These are phyloP conservation scores for Bauhinia variegata DNA, from an alignment of 306 rosid genomes.

Conservation along the genomic window DNA sequence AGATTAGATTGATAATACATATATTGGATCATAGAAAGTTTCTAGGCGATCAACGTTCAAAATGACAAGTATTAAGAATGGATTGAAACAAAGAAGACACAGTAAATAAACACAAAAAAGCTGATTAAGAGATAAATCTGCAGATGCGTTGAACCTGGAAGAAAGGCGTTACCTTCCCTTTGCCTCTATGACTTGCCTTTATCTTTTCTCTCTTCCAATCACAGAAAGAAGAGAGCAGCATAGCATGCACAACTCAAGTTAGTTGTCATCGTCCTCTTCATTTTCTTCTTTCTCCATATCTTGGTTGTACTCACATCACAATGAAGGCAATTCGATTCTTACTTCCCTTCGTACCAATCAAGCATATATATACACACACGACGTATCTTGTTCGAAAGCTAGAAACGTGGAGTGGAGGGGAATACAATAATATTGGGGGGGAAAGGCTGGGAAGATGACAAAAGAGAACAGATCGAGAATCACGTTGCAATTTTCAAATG, in stretches of 20 bases:
- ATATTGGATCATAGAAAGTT: background rate
- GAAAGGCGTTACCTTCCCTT: constrained; percentile 60
- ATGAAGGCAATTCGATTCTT: too few species aligned
- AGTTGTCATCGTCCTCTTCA: constrained; percentile 25
- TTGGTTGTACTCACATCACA: constrained; percentile 9
- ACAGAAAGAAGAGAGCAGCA: constrained; percentile 26
- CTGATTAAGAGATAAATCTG: constrained; percentile 22
- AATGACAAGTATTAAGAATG: constrained; percentile 18
- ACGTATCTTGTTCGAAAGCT: background rate
- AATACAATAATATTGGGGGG: background rate
- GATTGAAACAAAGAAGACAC: constrained; percentile 21
- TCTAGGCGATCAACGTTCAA: constrained; percentile 5
- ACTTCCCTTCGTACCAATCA: too few species aligned
- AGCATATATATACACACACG: too few species aligned
- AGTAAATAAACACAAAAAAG: constrained; percentile 17
- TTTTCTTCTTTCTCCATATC: constrained; percentile 44
- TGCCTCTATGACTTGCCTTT: constrained; percentile 58
- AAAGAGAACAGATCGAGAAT: constrained; percentile 35
- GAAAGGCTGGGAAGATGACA: background rate
- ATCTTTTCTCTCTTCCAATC: constrained; percentile 21
- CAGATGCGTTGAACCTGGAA: constrained; percentile 33
- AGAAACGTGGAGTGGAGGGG: constrained; percentile 1
- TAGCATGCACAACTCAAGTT: background rate
- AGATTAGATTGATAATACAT: constrained; percentile 2
- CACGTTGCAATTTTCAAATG: constrained; percentile 30